These are phyloP conservation scores for Cryptococcus sp. DNA, from an alignment of 1,284 basidiomycete species.

Conservation along the genomic window DNA sequence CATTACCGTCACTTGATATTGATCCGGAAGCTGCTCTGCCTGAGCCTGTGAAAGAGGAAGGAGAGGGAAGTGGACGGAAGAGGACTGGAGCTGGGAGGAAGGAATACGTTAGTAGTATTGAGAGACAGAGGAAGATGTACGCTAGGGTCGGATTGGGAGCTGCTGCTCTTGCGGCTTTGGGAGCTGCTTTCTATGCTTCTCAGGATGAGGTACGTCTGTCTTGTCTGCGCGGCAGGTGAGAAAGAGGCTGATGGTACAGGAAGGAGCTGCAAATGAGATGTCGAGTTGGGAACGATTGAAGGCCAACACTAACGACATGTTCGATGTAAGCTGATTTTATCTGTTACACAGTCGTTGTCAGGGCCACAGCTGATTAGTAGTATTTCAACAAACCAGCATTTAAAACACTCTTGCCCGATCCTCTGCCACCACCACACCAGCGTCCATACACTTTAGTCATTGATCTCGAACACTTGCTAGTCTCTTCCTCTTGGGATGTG, in stretches of 20 bases:
- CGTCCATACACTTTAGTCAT: constrained; percentile 89
- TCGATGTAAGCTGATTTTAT: constrained; percentile 23
- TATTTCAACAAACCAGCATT: constrained; percentile 90
- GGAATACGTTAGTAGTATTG: constrained; percentile 59
- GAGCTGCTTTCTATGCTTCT: constrained; percentile 58
- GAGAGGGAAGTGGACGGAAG: constrained; percentile 10
- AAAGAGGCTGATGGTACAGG: background rate
- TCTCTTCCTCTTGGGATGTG: constrained; percentile 92
- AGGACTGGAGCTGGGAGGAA: constrained; percentile 39
- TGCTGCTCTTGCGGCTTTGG: constrained; percentile 55
- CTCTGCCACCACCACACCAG: constrained; percentile 74
- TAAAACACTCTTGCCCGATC: constrained; percentile 84
- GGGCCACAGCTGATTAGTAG: constrained; percentile 47
- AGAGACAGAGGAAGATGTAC: constrained; percentile 59
- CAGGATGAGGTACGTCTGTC: constrained; percentile 53
- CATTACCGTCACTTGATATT: constrained; percentile 48
- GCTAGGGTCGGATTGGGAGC: constrained; percentile 53
- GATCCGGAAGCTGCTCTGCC: constrained; percentile 31
- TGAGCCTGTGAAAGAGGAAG: constrained; percentile 15
- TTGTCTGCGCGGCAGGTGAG: background rate
- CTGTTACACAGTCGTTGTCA: background rate
- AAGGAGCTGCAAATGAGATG: background rate
- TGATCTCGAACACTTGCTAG: constrained; percentile 86
- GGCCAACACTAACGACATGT: constrained; percentile 27
- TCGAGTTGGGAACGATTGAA: constrained; percentile 20